These are phyloP conservation scores for Bombardia bombarda DNA, from an alignment of 495 filamentous ascomycete genomes.

Conservation along the genomic window DNA sequence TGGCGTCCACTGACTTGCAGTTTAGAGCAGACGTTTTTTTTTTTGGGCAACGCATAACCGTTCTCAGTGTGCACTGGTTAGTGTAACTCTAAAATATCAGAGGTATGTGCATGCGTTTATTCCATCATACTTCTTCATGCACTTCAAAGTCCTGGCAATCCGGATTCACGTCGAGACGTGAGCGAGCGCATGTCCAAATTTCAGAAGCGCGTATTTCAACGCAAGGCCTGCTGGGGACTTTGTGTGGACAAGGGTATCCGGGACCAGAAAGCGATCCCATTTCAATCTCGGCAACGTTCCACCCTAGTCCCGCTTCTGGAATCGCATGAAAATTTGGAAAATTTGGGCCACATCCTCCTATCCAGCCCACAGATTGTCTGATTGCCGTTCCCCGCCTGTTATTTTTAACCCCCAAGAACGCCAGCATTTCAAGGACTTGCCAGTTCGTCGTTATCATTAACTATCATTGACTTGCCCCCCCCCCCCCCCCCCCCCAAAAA, in stretches of 20 bases:
- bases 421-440: constrained; percentile 3
- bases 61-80: too few species aligned
- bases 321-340: constrained; percentile 27
- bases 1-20: neutral
- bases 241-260: constrained; percentile 15
- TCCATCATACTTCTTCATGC: neutral
- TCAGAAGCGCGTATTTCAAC: constrained; percentile 3
- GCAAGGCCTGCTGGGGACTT: constrained; percentile 17
- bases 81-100: neutral
- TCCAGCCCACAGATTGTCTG: constrained; percentile 6
- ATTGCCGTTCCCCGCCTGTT: constrained; percentile 8
- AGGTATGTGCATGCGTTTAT: constrained; percentile 3
- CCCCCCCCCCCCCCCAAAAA: too few species aligned
- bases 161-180: too few species aligned
- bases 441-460: neutral
- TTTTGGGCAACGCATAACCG: neutral
- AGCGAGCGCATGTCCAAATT: too few species aligned
- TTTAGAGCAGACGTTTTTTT: neutral
- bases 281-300: constrained; percentile 37
- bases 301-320: constrained; percentile 28
- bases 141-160: too few species aligned
- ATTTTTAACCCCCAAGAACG: constrained; percentile 16
- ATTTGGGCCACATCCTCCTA: constrained; percentile 17
- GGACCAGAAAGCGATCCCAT: constrained; percentile 24
- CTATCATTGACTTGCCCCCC: too few species aligned